Percentiles rank a stretch among this genome's conserved stretches.
phyloP scores from a whole-genome alignment of 306 rosid species.

The Quillaja saponaria region DNA sequence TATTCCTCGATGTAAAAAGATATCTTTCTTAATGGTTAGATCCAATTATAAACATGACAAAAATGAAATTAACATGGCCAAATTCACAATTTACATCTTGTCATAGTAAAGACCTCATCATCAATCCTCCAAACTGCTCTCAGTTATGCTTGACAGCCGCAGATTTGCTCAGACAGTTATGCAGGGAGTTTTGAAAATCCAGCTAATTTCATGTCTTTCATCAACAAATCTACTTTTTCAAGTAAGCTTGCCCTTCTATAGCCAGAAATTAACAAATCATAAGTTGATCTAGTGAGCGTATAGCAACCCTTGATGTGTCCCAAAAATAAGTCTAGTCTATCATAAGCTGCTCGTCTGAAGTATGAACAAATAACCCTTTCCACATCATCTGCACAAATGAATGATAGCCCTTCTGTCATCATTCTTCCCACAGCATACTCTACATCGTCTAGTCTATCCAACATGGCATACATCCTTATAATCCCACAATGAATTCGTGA shows the following conservation, averaged over 20 bases:
- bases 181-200: no score
- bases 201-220: constrained; percentile 38
- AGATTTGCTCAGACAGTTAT: no score
- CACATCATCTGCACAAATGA: constrained; percentile 43
- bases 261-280: constrained; percentile 49
- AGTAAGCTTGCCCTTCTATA: constrained; percentile 50
- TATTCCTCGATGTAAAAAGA: no score
- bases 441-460: constrained; percentile 55
- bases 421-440: constrained; percentile 60
- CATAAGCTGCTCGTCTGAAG: constrained; percentile 56
- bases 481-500: constrained; percentile 46
- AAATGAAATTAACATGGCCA: no score
- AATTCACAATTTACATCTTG: no score
- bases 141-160: no score
- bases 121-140: no score
- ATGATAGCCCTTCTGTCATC: constrained; percentile 56
- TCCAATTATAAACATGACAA: no score
- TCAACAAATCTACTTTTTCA: constrained; percentile 37
- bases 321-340: constrained; percentile 57
- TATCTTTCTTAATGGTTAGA: no score
- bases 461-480: constrained; percentile 41
- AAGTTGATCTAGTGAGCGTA: constrained; percentile 45
- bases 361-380: constrained; percentile 58
- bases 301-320: constrained; percentile 39
- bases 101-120: no score